phyloP scores from a whole-genome alignment of 805 yeast species.

The Hanseniaspora singularis region DNA sequence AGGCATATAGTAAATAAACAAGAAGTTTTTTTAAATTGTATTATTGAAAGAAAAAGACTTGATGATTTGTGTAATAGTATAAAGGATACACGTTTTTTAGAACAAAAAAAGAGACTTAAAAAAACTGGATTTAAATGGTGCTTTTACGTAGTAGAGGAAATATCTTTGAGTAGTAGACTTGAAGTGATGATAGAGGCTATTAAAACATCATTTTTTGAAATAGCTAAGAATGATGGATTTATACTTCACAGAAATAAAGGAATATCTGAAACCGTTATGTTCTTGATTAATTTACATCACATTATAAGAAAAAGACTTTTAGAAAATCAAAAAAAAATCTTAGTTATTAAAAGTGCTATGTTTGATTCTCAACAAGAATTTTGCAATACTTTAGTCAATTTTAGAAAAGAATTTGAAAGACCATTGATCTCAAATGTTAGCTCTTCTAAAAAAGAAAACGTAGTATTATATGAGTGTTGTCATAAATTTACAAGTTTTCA shows the following conservation, averaged over 20 bases:
- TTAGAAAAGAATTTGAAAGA: slow-evolving; percentile 36
- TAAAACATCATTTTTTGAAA: slow-evolving; percentile 62
- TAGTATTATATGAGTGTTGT: slow-evolving; percentile 29
- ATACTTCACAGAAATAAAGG: slow-evolving; percentile 55
- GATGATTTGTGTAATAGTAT: slow-evolving; percentile 78
- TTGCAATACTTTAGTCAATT: slow-evolving; percentile 30
- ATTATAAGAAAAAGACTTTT: slow-evolving; percentile 37
- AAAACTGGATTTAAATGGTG: slow-evolving; percentile 56
- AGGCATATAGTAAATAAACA: slow-evolving; percentile 43
- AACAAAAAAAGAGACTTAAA: slow-evolving; percentile 68
- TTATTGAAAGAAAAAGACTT: slow-evolving; percentile 81
- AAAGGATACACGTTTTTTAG: slow-evolving; percentile 75
- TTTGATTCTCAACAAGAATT: slow-evolving; percentile 44
- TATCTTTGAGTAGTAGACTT: slow-evolving; percentile 34
- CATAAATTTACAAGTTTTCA: slow-evolving; percentile 48
- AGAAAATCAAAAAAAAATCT: slow-evolving; percentile 28
- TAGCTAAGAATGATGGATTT: slow-evolving; percentile 54
- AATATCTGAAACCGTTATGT: slow-evolving; percentile 58
- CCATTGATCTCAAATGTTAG: no score
- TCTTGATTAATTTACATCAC: slow-evolving; percentile 34
- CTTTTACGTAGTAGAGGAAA: slow-evolving; percentile 73
- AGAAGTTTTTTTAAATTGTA: slow-evolving; percentile 62
- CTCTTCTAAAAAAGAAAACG: slow-evolving; percentile 15
- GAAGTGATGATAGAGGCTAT: slow-evolving; percentile 49
- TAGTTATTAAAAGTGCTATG: slow-evolving; percentile 42